phyloP scores from a whole-genome alignment of 345 rosid genomes.

The Gossypium rotundifolium region DNA sequence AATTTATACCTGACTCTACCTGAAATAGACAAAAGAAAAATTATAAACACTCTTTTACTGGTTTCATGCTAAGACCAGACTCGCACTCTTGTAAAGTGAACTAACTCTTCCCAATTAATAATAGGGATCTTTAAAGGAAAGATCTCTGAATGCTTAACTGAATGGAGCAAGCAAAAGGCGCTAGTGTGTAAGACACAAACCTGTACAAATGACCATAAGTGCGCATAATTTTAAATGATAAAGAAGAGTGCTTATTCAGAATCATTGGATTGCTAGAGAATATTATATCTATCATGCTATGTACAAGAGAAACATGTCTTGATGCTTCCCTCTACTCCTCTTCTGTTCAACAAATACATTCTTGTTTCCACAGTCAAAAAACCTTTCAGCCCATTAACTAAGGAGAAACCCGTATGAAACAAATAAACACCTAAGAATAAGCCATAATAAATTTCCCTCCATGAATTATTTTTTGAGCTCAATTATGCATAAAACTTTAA shows the following conservation, averaged over 20 bases:
- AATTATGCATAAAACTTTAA: neutral
- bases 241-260: neutral
- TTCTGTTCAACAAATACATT: too few species aligned
- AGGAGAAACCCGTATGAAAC: neutral
- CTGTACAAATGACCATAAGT: neutral
- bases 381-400: too few species aligned
- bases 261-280: neutral
- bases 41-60: slow-evolving; percentile 14
- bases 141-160: neutral
- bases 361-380: too few species aligned
- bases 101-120: neutral
- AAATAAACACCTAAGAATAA: neutral
- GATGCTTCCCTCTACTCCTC: too few species aligned
- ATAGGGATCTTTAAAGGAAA: neutral
- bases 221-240: neutral
- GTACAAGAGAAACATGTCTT: too few species aligned
- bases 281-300: neutral
- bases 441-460: neutral
- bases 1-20: slow-evolving; percentile 99
- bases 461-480: neutral
- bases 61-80: neutral
- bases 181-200: neutral
- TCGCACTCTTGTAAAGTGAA: neutral
- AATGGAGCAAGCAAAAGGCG: neutral
- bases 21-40: slow-evolving; percentile 38